A percentile compares a stretch with the other conserved stretches of the same genome.
Evolutionary conservation across 2,329 filamentous ascomycete species (phyloP).

Genomic region (Xylaria sp.): DNA sequence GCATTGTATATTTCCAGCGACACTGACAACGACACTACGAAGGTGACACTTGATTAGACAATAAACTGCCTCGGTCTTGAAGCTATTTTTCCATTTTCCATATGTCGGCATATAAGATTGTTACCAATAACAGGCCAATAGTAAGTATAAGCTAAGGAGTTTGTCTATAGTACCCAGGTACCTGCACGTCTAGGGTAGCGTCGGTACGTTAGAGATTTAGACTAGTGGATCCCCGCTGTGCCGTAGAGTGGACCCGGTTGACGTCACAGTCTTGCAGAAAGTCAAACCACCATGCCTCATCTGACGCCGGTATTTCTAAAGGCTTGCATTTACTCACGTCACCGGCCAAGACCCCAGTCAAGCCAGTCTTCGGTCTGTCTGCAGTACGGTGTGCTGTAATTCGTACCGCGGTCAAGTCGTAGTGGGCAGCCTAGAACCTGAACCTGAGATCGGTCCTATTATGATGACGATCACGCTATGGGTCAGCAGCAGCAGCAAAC

Average conservation of each 20-base stretch:
- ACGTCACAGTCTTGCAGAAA: slow-evolving; percentile 19
- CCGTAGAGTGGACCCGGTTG: not conserved
- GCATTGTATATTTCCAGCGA: not conserved
- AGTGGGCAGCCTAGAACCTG: not conserved
- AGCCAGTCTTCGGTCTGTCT: not conserved
- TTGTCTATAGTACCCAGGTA: no score
- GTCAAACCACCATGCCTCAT: slow-evolving; percentile 13
- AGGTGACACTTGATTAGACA: not conserved
- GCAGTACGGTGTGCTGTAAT: not conserved
- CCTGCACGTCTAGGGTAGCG: not conserved
- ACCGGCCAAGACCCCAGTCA: not conserved
- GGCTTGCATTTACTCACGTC: slow-evolving; percentile 21
- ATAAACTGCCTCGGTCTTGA: not conserved
- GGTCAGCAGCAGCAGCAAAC: slow-evolving; percentile 2
- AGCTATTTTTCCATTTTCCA: no score
- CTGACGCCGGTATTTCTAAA: slow-evolving; percentile 20
- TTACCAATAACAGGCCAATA: no score
- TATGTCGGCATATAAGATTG: not conserved
- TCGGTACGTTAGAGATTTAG: not conserved
- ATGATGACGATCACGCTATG: slow-evolving; percentile 24
- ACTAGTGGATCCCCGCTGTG: not conserved
- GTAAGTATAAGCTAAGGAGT: no score
- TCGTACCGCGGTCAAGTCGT: not conserved
- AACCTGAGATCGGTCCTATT: slow-evolving; percentile 30
- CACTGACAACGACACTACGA: not conserved